Evolutionary conservation across 2,329 filamentous ascomycete species (phyloP).

Genomic region (Ambrosiella beaveri): DNA sequence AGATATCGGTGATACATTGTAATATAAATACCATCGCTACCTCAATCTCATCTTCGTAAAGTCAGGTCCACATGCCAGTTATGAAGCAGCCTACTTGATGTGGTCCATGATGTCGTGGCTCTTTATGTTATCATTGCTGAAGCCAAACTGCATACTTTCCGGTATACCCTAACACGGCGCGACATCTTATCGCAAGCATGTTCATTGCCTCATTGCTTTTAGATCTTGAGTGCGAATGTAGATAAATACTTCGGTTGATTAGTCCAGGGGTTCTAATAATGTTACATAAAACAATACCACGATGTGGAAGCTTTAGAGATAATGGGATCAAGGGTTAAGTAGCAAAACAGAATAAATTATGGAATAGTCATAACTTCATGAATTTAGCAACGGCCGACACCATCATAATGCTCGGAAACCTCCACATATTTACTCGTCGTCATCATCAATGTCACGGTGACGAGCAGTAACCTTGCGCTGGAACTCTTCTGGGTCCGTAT

Average conservation of each 20-base stretch:
- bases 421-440: slow-evolving; percentile 17
- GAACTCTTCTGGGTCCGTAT: slow-evolving; percentile 72
- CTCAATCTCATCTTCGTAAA: no score
- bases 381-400: no score
- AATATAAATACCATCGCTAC: no score
- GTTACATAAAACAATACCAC: neutral
- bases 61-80: no score
- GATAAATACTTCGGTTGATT: neutral
- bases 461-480: slow-evolving; percentile 54
- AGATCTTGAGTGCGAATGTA: neutral
- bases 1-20: no score
- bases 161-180: no score
- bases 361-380: neutral
- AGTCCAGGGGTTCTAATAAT: neutral
- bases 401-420: neutral
- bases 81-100: no score
- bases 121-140: no score
- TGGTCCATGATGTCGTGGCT: no score
- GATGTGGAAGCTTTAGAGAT: neutral
- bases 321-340: neutral
- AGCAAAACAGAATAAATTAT: neutral
- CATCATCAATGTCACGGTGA: slow-evolving; percentile 48
- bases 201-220: neutral
- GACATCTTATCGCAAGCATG: neutral
- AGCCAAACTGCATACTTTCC: no score